Evolutionary conservation across 2,329 filamentous ascomycete genomes (phyloP).

Genomic region (Cytospora leucostoma): DNA sequence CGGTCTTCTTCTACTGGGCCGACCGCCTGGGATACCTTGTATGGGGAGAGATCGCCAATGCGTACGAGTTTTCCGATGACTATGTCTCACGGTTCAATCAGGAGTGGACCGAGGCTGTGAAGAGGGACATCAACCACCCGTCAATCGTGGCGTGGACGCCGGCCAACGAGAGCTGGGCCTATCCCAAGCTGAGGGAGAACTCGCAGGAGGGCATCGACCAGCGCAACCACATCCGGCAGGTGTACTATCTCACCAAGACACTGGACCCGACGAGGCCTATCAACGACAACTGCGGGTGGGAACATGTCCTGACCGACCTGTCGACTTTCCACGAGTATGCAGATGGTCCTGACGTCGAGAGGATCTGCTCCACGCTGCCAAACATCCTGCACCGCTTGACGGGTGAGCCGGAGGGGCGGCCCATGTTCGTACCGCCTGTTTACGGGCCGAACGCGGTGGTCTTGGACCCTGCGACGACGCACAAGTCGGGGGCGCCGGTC

Average conservation of each 20-base stretch:
- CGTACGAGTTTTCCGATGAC: constrained; percentile 61
- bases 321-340: constrained; percentile 70
- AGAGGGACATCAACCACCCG: constrained; percentile 66
- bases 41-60: constrained; percentile 67
- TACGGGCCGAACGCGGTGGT: constrained; percentile 30
- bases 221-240: constrained; percentile 62
- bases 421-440: constrained; percentile 56
- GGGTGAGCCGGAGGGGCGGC: constrained; percentile 50
- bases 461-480: constrained; percentile 50
- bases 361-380: constrained; percentile 55
- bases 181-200: constrained; percentile 57
- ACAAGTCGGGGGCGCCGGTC: constrained; percentile 57
- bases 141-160: constrained; percentile 68
- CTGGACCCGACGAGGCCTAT: constrained; percentile 65
- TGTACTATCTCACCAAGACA: constrained; percentile 64
- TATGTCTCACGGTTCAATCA: constrained; percentile 62
- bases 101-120: constrained; percentile 65
- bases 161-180: constrained; percentile 65
- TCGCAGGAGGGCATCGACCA: constrained; percentile 59
- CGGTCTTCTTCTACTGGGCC: constrained; percentile 62
- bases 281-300: constrained; percentile 74
- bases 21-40: constrained; percentile 62
- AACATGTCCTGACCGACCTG: constrained; percentile 65
- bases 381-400: constrained; percentile 47
- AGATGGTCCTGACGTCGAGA: constrained; percentile 56